Percentiles rank a stretch among this genome's conserved stretches.
phyloP scores from a whole-genome alignment of 192 early-diverging fungal genomes.

The Rhizoclosmatium globosum region DNA sequence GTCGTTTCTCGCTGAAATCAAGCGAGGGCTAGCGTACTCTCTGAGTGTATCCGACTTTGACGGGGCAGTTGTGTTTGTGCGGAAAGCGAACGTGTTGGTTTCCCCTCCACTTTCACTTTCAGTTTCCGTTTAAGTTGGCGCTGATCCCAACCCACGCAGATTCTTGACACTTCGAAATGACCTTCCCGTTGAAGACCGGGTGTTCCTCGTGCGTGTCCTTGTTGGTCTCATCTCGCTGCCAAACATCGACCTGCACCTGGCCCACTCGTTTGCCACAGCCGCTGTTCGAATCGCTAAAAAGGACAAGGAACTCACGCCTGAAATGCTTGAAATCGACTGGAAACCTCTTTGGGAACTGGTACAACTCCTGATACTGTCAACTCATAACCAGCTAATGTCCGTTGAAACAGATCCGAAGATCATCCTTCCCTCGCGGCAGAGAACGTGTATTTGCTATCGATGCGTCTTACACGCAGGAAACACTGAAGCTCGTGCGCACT shows the following conservation, averaged over 20 bases:
- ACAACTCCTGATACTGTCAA: not conserved
- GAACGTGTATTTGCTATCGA: slow-evolving; percentile 68
- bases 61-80: not conserved
- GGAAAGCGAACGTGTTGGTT: not conserved
- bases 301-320: slow-evolving; percentile 67
- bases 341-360: slow-evolving; percentile 68
- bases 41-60: not conserved
- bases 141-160: not conserved
- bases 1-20: slow-evolving; percentile 57
- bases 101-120: not conserved
- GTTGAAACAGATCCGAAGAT: slow-evolving; percentile 48
- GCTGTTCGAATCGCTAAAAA: slow-evolving; percentile 72
- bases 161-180: slow-evolving; percentile 63
- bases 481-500: slow-evolving; percentile 31
- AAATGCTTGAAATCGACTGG: slow-evolving; percentile 79
- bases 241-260: slow-evolving; percentile 72
- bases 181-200: slow-evolving; percentile 63
- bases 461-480: slow-evolving; percentile 50
- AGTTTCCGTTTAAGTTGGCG: not conserved
- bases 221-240: slow-evolving; percentile 72
- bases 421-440: slow-evolving; percentile 72
- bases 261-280: slow-evolving; percentile 66
- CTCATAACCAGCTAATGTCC: not conserved
- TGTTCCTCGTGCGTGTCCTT: slow-evolving; percentile 63
- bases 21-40: slow-evolving; percentile 27